Evolutionary conservation across 805 yeast species (phyloP), one percentile per base, ranked within the genome.

Genomic region (Pichia manshurica): DNA sequence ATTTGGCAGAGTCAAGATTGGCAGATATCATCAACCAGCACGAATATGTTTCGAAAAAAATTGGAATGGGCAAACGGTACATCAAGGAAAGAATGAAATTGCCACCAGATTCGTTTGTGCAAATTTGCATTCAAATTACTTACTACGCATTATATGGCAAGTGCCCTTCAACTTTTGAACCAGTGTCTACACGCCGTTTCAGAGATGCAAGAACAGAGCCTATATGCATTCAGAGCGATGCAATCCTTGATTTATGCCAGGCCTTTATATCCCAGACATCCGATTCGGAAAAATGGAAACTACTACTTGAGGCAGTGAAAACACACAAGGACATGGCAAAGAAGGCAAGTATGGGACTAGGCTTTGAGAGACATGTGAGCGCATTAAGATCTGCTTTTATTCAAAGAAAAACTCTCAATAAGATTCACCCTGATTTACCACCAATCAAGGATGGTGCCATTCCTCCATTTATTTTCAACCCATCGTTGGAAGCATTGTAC

Each of bases 361-460:
- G 91, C 1, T 85, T 81, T 59, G 90, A 83, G 59, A 74, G 87
- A 53, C 91, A 85, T 64, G 69, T 82, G 54, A 76, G 77, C 54
- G 82, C 89, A 0, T 65, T 85, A 40, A 71, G 78, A 40, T 79
- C 82, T 32, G 72, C 78, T 1, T 79, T 75, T 44, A 67, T 75
- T 29, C 77, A 74, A 56, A 65, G 72, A 36, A 77, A 75, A 5
- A 54, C 66, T 10, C 65, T 81, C 52, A 73, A 74, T 54, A 57
- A 62, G 12, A 41, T 77, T n/a, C 73, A 77, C 49, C 71, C 75
- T 4, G 67, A 69, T 44, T 61, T 73, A 29, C 71, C 73, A 4
- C 53, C 48, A 5, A 65, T 53, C 15, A 49, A 52, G 16, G 62
- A 57, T 15, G 49, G 45, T 8, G 45, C 64, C 13, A 52, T 68